Evolutionary conservation across 768 basidiomycete genomes (phyloP).

Genomic region (Sporobolomyces phaffii): DNA sequence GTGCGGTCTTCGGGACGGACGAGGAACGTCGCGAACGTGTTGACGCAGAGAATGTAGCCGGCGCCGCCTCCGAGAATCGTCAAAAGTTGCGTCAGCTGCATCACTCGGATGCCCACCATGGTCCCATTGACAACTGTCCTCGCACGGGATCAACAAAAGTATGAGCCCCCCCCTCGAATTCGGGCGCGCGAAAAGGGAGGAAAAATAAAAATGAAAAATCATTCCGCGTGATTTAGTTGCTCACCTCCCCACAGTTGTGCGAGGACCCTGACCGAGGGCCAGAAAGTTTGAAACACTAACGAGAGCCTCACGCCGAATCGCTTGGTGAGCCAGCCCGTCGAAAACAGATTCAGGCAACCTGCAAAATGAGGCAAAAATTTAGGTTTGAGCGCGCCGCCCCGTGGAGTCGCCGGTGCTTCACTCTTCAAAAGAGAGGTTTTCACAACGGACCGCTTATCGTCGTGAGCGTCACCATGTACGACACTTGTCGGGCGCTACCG

Average conservation of each 20-base stretch:
- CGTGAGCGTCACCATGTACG: constrained; percentile 42
- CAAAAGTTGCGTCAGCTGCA: constrained; percentile 44
- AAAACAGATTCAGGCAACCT: constrained; percentile 43
- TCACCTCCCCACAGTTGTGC: constrained; percentile 40
- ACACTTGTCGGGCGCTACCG: constrained; percentile 36
- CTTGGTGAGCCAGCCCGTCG: constrained; percentile 42
- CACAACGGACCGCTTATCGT: constrained; percentile 33
- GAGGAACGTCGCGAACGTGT: constrained; percentile 41
- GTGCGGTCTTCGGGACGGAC: constrained; percentile 43
- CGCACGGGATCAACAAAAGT: too few species aligned
- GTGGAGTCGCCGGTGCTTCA: too few species aligned
- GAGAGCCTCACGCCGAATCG: constrained; percentile 41
- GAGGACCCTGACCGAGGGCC: constrained; percentile 43
- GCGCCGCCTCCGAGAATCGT: constrained; percentile 45
- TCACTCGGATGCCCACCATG: constrained; percentile 37
- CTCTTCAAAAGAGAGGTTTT: background rate
- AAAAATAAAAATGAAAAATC: background rate
- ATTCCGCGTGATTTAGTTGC: too few species aligned
- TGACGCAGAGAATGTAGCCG: constrained; percentile 45
- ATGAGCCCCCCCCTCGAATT: too few species aligned
- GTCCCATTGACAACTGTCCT: constrained; percentile 35
- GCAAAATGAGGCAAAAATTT: background rate
- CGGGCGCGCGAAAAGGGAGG: background rate
- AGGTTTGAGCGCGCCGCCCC: background rate
- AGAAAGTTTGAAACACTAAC: constrained; percentile 44